These are phyloP conservation scores for Aspergillus sclerotioniger DNA, from an alignment of 495 filamentous ascomycete genomes.

Conservation along the genomic window DNA sequence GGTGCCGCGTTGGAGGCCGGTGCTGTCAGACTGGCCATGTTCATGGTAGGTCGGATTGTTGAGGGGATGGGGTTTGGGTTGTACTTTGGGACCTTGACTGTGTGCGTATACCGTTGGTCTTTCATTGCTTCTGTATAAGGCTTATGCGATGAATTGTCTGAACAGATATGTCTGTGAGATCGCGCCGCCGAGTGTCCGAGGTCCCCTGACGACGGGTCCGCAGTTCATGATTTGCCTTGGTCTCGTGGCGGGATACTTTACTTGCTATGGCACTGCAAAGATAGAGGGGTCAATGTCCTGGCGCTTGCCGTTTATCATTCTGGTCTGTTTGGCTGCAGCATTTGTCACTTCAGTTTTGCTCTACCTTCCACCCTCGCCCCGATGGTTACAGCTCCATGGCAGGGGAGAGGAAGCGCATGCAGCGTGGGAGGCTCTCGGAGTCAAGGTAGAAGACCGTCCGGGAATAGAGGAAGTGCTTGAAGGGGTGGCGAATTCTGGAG, in stretches of 20 bases:
- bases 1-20: constrained; percentile 50
- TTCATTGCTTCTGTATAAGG: neutral
- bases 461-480: constrained; percentile 35
- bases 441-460: constrained; percentile 45
- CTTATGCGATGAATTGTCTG: neutral
- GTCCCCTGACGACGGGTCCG: constrained; percentile 49
- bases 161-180: constrained; percentile 56
- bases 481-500: constrained; percentile 9
- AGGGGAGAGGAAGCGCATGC: constrained; percentile 29
- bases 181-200: constrained; percentile 48
- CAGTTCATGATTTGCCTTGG: constrained; percentile 52
- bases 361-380: constrained; percentile 42
- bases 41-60: constrained; percentile 52
- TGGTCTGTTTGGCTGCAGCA: constrained; percentile 37
- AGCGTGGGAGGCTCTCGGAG: constrained; percentile 43
- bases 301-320: constrained; percentile 50
- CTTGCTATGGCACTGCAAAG: constrained; percentile 52
- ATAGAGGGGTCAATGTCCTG: constrained; percentile 52
- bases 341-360: constrained; percentile 33
- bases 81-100: constrained; percentile 52
- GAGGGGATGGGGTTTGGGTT: constrained; percentile 57
- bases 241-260: constrained; percentile 54
- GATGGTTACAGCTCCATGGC: constrained; percentile 43
- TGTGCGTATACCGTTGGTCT: constrained; percentile 25
- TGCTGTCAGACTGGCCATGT: constrained; percentile 46